phyloP scores from a whole-genome alignment of 805 yeast genomes.

The Kregervanrija pseudodelftensis region DNA sequence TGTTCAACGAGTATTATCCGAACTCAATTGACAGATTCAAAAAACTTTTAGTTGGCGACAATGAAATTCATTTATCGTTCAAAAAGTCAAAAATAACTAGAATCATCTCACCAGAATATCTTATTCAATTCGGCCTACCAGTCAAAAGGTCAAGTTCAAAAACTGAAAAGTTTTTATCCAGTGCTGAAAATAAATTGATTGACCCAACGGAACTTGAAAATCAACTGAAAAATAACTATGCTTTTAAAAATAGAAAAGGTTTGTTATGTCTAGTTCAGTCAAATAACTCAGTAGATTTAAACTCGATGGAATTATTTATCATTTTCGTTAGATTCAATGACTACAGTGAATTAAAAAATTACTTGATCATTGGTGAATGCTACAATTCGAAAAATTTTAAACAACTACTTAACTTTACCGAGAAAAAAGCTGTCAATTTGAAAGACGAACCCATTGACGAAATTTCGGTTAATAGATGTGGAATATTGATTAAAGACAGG shows the following conservation, averaged over 20 bases:
- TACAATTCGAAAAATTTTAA: slow-evolving; percentile 9
- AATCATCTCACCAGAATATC: slow-evolving; percentile 22
- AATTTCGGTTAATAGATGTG: slow-evolving; percentile 18
- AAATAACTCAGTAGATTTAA: neutral
- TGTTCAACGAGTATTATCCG: slow-evolving; percentile 2
- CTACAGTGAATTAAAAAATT: slow-evolving; percentile 9
- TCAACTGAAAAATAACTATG: neutral
- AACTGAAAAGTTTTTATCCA: neutral
- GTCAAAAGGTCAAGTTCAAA: slow-evolving; percentile 6
- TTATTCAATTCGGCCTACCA: slow-evolving; percentile 18
- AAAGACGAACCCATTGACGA: slow-evolving; percentile 10
- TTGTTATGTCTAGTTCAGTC: slow-evolving; percentile 14
- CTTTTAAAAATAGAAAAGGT: slow-evolving; percentile 8
- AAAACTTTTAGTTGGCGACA: neutral
- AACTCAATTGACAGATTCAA: slow-evolving; percentile 1
- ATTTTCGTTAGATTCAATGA: slow-evolving; percentile 13
- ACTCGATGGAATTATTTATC: slow-evolving; percentile 19
- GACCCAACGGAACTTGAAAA: neutral
- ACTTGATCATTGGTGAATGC: slow-evolving; percentile 17
- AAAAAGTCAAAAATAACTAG: slow-evolving; percentile 16
- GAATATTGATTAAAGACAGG: slow-evolving; percentile 11
- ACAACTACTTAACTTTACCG: slow-evolving; percentile 1
- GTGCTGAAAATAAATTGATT: slow-evolving; percentile 9
- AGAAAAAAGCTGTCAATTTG: slow-evolving; percentile 13
- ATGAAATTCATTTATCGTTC: slow-evolving; percentile 5